Conservation (phyloP, 2,329 filamentous ascomycete species). For the Ophiostoma perfectum region DNA sequence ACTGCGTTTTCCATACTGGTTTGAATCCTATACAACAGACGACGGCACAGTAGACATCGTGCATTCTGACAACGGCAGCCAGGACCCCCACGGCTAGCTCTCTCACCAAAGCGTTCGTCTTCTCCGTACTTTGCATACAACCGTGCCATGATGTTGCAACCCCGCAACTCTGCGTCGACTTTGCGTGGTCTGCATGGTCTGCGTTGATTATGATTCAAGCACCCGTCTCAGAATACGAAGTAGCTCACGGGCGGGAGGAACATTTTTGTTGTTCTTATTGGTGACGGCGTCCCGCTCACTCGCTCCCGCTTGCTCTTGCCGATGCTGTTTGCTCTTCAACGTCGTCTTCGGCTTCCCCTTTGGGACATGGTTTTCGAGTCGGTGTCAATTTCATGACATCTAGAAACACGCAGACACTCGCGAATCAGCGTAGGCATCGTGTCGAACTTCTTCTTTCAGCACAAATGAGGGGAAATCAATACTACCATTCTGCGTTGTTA, state of each 20-base stretch:
- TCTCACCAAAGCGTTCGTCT: background rate
- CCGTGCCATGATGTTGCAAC: constrained; percentile 8
- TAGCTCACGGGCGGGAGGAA: background rate
- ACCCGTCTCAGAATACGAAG: background rate
- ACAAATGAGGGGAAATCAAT: background rate
- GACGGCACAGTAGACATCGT: background rate
- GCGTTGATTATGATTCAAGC: too few species aligned
- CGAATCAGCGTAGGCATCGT: background rate
- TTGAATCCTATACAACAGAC: background rate
- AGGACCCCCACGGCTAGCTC: background rate
- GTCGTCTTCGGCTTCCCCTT: constrained; percentile 11
- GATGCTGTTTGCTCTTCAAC: background rate
- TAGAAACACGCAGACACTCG: background rate
- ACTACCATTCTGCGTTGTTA: background rate
- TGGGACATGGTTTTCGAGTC: background rate
- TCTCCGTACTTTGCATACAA: constrained; percentile 3
- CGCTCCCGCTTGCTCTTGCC: background rate
- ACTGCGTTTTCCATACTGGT: constrained; percentile 6
- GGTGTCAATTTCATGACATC: too few species aligned
- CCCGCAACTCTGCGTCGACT: background rate
- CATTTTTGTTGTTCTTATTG: background rate
- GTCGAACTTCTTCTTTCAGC: constrained; percentile 8
- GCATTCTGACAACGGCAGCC: background rate
- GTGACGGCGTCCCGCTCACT: background rate
- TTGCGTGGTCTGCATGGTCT: background rate